Evolutionary conservation across 208 protist species (phyloP).

Genomic region (Wallacemonas sp.): DNA sequence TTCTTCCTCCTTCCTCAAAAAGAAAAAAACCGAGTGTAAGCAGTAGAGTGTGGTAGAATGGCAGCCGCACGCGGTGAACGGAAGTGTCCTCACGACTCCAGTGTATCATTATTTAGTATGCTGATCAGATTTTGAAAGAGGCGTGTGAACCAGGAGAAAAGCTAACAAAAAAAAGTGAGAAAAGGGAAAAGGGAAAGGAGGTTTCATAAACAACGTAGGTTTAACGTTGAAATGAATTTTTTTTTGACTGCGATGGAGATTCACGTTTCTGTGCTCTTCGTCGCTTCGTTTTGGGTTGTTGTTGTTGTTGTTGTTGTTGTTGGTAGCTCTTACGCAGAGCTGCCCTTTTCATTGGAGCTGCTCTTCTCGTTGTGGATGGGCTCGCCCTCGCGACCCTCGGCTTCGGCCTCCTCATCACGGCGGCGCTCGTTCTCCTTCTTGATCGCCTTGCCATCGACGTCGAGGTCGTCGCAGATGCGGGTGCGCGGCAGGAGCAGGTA

Average conservation of each 20-base stretch:
- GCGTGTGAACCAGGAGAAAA: too few species aligned
- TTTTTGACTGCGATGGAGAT: neutral
- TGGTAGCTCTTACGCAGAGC: neutral
- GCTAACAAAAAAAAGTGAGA: neutral
- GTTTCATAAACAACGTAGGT: neutral
- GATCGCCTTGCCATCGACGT: conserved; percentile 17
- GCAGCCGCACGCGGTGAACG: too few species aligned
- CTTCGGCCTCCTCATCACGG: neutral
- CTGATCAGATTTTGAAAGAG: too few species aligned
- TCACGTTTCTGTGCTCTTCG: neutral
- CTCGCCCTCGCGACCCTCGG: neutral
- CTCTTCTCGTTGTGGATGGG: neutral
- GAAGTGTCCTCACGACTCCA: too few species aligned
- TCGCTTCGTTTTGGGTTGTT: conserved; percentile 2
- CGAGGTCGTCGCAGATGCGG: conserved; percentile 20
- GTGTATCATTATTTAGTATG: too few species aligned
- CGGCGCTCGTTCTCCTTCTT: conserved; percentile 7
- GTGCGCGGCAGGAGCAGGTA: conserved; percentile 12
- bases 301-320: neutral
- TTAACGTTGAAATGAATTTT: neutral
- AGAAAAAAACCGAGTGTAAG: too few species aligned
- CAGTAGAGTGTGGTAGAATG: too few species aligned
- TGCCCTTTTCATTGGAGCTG: neutral
- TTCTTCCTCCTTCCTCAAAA: too few species aligned
- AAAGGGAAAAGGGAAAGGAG: neutral